Percentiles rank a stretch among this genome's conserved stretches.
These are phyloP conservation scores for Aspergillus flavus DNA, from an alignment of 2,329 filamentous ascomycete genomes.

Conservation along the genomic window DNA sequence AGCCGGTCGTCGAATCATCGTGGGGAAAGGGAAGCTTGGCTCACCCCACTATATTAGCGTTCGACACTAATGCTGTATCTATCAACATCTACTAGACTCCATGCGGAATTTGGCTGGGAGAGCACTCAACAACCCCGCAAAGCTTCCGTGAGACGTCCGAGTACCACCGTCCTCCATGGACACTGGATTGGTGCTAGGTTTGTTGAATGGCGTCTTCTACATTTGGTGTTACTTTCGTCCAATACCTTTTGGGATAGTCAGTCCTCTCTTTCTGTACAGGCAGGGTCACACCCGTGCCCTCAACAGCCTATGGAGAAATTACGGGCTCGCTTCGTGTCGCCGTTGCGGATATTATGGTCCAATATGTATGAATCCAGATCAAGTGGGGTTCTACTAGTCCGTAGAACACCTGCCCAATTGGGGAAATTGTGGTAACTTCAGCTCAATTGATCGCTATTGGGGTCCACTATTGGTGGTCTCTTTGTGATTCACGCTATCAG, in stretches of 20 bases:
- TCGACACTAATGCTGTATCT: background rate
- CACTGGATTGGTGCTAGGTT: background rate
- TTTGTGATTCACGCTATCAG: background rate
- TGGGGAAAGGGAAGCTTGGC: conserved; percentile 26
- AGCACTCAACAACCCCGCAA: background rate
- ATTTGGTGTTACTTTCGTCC: background rate
- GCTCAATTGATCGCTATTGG: background rate
- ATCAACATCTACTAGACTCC: background rate
- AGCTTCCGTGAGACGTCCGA: background rate
- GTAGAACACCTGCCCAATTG: background rate
- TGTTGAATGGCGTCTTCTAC: background rate
- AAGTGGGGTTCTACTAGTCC: background rate
- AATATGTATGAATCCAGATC: background rate
- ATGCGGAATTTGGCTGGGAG: background rate
- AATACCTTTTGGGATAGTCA: background rate
- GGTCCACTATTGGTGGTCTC: background rate
- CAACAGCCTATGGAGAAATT: background rate
- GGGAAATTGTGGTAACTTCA: background rate
- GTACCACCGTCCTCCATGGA: background rate
- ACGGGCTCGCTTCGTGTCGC: background rate
- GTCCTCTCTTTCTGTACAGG: background rate
- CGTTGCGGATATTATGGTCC: background rate
- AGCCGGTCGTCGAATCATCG: conserved; percentile 20
- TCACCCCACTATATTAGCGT: conserved; percentile 21
- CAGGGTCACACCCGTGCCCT: background rate